Base-by-base conservation (phyloP, 2,329 filamentous ascomycete genomes). In the Neobulgaria alba region DNA sequence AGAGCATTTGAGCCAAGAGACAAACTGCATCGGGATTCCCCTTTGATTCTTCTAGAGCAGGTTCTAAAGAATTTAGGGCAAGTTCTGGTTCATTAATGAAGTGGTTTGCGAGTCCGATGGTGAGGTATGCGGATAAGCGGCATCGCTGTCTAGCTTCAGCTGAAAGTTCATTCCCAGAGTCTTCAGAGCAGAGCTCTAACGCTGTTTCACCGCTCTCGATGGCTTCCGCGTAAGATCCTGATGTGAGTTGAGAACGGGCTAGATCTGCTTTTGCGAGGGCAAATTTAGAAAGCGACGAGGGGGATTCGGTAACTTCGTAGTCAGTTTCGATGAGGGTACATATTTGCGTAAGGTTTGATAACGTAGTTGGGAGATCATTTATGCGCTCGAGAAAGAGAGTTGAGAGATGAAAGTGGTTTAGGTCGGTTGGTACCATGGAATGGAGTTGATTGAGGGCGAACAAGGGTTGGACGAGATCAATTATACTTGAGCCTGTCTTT, bases 1-100 rank as follows among this genome's bases (percentile, higher is more conserved):
- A 98, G 0, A 96, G 72, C 0, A 96, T 85, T 62, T 96, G 87
- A 0, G 89, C 85, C 10, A 96, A 70, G 10, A 95, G 70, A 56
- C 89, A 95, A 0, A 88, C 80, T 1, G 90, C 82, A 56, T 95
- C 88, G 0, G 89, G 83, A 46, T 87, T 79, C 29, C 75, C 75
- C 20, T 75, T 67, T 1, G 84, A 87, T 58, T 94, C 88, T 41
- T 80, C 71, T 5, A 96, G 69, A 0, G 88, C 88, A 2, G 77
- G 71, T 48, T 86, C 78, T 61, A 98, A 94, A 64, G 83, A 88
- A 9, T 73, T 69, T 18, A 95, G 78, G 0, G 88, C 83, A 37
- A 77, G 73, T 30, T 79, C 73, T 49, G 82, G 73, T 17, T 79
- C 67, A 17, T 75, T 65, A 21, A 69, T 64, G 58, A 85, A 86